Percentiles rank a stretch among this genome's conserved stretches.
Evolutionary conservation across 2,329 filamentous ascomycete species (phyloP).

Genomic region (Trichoderma koningii): DNA sequence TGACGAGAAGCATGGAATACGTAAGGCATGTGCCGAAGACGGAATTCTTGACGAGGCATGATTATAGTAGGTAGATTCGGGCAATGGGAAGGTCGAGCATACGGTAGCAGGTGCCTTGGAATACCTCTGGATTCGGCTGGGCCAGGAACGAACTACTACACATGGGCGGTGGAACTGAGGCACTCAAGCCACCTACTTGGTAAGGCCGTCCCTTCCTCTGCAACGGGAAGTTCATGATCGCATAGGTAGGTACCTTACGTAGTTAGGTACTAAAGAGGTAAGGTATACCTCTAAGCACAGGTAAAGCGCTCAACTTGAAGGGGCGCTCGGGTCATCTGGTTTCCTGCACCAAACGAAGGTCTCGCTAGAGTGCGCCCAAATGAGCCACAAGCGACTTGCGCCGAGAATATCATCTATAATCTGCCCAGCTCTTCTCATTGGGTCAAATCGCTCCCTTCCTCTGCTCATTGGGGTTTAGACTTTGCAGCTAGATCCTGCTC

Average conservation of each 20-base stretch:
- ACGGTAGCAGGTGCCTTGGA: too few relatives aligned
- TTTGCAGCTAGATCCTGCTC: not conserved
- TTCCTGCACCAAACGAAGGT: not conserved
- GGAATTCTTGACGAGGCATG: not conserved
- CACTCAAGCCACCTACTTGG: too few relatives aligned
- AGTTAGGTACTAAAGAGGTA: too few relatives aligned
- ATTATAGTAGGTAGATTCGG: too few relatives aligned
- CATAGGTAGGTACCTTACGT: too few relatives aligned
- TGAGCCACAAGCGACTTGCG: not conserved
- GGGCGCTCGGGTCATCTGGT: not conserved
- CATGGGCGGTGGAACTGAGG: too few relatives aligned
- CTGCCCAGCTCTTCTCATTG: not conserved
- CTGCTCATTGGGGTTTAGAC: not conserved
- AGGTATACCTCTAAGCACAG: too few relatives aligned
- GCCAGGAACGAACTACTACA: too few relatives aligned
- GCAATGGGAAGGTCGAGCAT: too few relatives aligned
- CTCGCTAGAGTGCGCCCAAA: not conserved
- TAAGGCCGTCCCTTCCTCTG: too few relatives aligned
- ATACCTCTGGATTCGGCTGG: too few relatives aligned
- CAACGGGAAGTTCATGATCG: too few relatives aligned
- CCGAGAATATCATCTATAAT: not conserved
- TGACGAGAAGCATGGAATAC: not conserved
- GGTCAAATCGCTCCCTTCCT: not conserved
- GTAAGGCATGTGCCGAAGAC: not conserved
- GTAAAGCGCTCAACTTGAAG: not conserved